Conservation (phyloP, 108 stramenopile genomes). For the Chaetoceros tenuissimus region DNA sequence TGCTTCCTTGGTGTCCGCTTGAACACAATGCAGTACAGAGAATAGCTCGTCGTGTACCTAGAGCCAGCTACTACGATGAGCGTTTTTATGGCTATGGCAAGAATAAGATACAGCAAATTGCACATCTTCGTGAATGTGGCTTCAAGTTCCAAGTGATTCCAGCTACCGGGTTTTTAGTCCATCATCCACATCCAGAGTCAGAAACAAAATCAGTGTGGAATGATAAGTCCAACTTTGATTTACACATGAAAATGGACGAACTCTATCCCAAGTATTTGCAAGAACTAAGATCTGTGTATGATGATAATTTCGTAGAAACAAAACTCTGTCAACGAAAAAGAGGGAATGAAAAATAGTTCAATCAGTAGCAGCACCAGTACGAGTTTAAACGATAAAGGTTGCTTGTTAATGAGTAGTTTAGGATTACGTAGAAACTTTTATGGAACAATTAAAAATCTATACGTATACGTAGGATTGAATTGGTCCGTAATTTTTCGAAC, state of each 20-base stretch:
- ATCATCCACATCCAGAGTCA: constrained; percentile 78
- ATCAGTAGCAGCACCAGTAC: too few species aligned
- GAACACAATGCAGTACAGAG: background rate
- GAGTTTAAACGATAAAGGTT: too few species aligned
- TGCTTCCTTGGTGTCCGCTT: constrained; percentile 62
- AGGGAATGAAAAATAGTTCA: background rate
- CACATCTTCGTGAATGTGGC: constrained; percentile 55
- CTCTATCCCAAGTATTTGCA: constrained; percentile 48
- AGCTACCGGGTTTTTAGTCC: constrained; percentile 63
- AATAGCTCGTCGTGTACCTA: background rate
- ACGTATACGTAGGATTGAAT: too few species aligned
- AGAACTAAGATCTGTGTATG: constrained; percentile 46
- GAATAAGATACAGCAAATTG: constrained; percentile 81
- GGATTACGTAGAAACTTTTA: too few species aligned
- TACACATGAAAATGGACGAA: constrained; percentile 66
- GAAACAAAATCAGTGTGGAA: constrained; percentile 66
- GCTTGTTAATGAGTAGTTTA: too few species aligned
- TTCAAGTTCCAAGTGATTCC: constrained; percentile 59
- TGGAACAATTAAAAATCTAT: too few species aligned
- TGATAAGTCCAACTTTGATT: constrained; percentile 28
- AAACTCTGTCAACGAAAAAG: background rate
- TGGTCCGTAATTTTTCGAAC: too few species aligned
- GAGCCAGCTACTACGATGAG: constrained; percentile 80
- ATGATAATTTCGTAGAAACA: constrained; percentile 5
- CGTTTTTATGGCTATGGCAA: constrained; percentile 85